A percentile compares a stretch with the other conserved stretches of the same genome.
phyloP scores from a whole-genome alignment of 148 eudicot species.

The Persicaria maculosa region DNA sequence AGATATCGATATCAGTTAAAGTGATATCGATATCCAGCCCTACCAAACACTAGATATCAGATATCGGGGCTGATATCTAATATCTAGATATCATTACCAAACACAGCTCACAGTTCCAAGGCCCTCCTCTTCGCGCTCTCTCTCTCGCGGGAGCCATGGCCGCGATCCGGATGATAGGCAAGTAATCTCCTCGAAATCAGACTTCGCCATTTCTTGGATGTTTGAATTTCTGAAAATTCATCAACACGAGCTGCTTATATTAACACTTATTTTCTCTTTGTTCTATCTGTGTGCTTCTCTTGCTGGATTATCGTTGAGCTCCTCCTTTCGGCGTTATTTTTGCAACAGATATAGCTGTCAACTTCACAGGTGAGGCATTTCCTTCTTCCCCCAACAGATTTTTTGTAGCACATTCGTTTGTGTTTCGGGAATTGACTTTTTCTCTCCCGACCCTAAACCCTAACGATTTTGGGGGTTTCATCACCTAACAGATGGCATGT shows the following conservation, averaged over 20 bases:
- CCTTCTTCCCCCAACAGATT: neutral
- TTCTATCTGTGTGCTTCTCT: neutral
- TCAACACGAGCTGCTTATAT: neutral
- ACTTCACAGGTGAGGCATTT: conserved; percentile 70
- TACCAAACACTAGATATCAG: too few species aligned
- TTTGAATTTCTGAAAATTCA: neutral
- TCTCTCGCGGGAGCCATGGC: conserved; percentile 35
- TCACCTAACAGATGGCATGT: conserved; percentile 63
- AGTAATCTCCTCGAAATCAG: conserved; percentile 18
- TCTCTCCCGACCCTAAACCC: neutral
- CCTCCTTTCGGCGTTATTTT: neutral
- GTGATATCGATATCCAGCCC: too few species aligned
- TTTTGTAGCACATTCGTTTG: conserved; percentile 1
- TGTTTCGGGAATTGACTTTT: neutral
- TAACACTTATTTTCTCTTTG: neutral
- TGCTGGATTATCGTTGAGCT: neutral
- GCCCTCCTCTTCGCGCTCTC: neutral
- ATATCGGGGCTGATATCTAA: too few species aligned
- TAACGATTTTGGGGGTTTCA: conserved; percentile 7
- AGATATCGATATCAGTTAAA: too few species aligned
- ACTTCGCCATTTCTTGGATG: conserved; percentile 1
- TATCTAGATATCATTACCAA: too few species aligned
- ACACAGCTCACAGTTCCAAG: too few species aligned
- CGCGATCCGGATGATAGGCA: conserved; percentile 77
- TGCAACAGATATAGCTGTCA: conserved; percentile 83